These are phyloP conservation scores for Metarhizium brunneum DNA, from an alignment of 2,329 filamentous ascomycete species.

Conservation along the genomic window DNA sequence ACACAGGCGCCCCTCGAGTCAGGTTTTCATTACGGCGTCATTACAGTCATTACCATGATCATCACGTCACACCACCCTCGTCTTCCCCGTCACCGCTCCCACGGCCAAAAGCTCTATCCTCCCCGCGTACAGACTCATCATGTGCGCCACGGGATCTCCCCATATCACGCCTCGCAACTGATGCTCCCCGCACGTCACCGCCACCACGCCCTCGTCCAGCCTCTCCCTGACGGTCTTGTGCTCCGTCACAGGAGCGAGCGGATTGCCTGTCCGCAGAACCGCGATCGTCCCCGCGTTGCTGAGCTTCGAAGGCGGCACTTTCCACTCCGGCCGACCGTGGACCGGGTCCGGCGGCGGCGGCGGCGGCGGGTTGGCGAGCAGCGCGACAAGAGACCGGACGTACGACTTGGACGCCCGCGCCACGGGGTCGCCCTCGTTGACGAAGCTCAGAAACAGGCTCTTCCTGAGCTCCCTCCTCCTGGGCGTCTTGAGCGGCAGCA, in stretches of 20 bases:
- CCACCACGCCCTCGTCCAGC: constrained; percentile 53
- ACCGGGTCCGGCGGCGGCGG: constrained; percentile 22
- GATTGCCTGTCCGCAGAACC: constrained; percentile 47
- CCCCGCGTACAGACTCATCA: constrained; percentile 68
- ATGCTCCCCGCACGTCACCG: constrained; percentile 58
- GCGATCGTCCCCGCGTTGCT: constrained; percentile 63
- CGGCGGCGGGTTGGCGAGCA: constrained; percentile 51
- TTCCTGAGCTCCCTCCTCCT: constrained; percentile 40
- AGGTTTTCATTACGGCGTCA: too few relatives aligned
- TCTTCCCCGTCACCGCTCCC: constrained; percentile 31
- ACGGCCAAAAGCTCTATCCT: constrained; percentile 64
- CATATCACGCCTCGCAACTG: constrained; percentile 63
- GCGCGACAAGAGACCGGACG: constrained; percentile 59
- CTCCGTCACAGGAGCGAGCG: constrained; percentile 26
- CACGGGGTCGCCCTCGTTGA: constrained; percentile 83
- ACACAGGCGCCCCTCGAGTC: too few relatives aligned
- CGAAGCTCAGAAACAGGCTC: constrained; percentile 67
- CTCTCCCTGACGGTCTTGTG: constrained; percentile 40
- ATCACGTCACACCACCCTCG: not conserved
- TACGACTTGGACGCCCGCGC: constrained; percentile 69
- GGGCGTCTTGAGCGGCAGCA: constrained; percentile 59
- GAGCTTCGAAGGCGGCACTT: constrained; percentile 54
- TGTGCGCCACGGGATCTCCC: constrained; percentile 72
- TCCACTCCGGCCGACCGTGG: constrained; percentile 41
- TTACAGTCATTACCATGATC: too few relatives aligned